Evolutionary conservation across 306 rosid species (phyloP).

Genomic region (Hylodesmum podocarpum): DNA sequence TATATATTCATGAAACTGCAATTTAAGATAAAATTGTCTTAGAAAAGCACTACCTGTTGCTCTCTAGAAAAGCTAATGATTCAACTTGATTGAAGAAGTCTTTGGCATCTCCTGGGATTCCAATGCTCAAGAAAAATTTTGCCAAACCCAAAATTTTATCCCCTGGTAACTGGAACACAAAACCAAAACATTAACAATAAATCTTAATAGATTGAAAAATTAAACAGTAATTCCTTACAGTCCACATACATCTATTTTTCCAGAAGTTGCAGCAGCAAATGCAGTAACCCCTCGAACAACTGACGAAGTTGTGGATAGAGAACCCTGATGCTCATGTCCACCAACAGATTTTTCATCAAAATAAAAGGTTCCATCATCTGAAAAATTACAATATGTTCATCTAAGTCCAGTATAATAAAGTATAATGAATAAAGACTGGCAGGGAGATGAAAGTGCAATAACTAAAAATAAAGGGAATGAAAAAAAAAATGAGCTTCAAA

Average conservation of each 20-base stretch:
- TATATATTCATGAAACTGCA: neutral
- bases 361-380: constrained; percentile 87
- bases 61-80: constrained; percentile 77
- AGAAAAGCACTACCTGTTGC: constrained; percentile 60
- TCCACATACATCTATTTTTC: constrained; percentile 66
- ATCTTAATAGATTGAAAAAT: constrained; percentile 3
- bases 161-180: constrained; percentile 66
- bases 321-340: constrained; percentile 61
- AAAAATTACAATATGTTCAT: constrained; percentile 19
- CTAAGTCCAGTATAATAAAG: constrained; percentile 19
- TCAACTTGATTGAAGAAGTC: constrained; percentile 90
- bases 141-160: constrained; percentile 88
- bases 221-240: constrained; percentile 4
- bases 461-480: neutral
- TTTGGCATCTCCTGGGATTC: constrained; percentile 87
- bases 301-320: constrained; percentile 86
- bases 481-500: neutral
- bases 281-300: constrained; percentile 85
- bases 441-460: constrained; percentile 14
- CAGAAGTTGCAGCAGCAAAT: constrained; percentile 71
- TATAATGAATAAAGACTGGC: neutral
- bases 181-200: constrained; percentile 32
- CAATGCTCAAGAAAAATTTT: constrained; percentile 85
- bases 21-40: neutral
- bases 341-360: constrained; percentile 83